Evolutionary conservation across 2,329 filamentous ascomycete species (phyloP).

Genomic region (Fusarium sp.): DNA sequence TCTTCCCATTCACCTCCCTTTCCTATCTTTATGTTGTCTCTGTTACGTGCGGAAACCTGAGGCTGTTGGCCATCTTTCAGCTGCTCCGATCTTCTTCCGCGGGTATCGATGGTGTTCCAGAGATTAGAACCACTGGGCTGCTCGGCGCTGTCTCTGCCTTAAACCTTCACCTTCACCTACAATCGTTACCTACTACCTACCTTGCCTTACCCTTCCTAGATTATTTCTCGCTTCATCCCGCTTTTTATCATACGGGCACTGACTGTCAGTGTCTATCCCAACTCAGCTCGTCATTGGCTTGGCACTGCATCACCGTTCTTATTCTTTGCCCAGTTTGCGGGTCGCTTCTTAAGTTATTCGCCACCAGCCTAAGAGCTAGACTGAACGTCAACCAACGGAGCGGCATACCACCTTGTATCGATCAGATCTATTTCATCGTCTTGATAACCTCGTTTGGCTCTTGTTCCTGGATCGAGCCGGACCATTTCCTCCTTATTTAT

Average conservation of each 20-base stretch:
- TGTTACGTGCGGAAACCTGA: slow-evolving; percentile 14
- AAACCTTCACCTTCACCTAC: background rate
- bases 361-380: slow-evolving; percentile 25
- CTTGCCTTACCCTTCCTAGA: slow-evolving; percentile 4
- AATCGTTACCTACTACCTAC: background rate
- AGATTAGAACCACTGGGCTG: background rate
- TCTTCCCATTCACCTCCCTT: background rate
- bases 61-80: slow-evolving; percentile 7
- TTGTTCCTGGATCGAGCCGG: background rate
- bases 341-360: slow-evolving; percentile 13
- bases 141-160: background rate
- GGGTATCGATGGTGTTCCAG: slow-evolving; percentile 35
- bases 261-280: background rate
- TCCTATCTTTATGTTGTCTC: background rate
- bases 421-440: background rate
- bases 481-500: background rate
- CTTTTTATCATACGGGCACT: background rate
- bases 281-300: slow-evolving; percentile 1
- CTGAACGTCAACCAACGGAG: slow-evolving; percentile 8
- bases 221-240: background rate
- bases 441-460: slow-evolving; percentile 16
- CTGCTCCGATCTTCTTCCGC: slow-evolving; percentile 34
- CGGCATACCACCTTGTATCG: slow-evolving; percentile 17
- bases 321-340: slow-evolving; percentile 13
- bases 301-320: slow-evolving; percentile 24